Base-by-base conservation (phyloP, 176 grass and related monocot genomes). In the Carex littledalei region DNA sequence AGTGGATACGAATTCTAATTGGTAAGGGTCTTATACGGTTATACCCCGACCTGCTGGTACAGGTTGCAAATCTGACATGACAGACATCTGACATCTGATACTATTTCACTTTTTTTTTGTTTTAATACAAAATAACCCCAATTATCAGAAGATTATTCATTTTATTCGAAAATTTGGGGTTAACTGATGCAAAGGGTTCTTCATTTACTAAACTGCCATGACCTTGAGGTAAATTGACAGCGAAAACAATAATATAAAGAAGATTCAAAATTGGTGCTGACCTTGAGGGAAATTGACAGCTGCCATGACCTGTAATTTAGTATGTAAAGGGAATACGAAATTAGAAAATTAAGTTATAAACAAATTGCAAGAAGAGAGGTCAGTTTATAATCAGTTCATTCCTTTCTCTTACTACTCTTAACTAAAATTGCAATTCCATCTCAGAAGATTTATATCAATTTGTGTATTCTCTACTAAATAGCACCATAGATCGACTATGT, bases 281-380 rank as follows among this genome's bases (percentile, higher is more conserved):
- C 88, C 84, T 86, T 11, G 88, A 86, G 15, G 88, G 85, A 50
- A 84, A 84, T 13, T 81, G 13, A 63, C 88, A 89, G 78, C 67
- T 86, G 13, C 77, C 88, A 20, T 83, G 84, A 37, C 84, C 88
- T 89, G 79, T 59, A 32, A 59, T 18, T 63, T 57, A 63, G 1
- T 8, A 72, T 1, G 63, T 20, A 76, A 53, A 68, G 24, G 53
- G 16, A 73, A 67, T 81, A 63, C 0, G 43, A 55, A 49, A 61
- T 8, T 34, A 57, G 73, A 21, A 12, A 72, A 55, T 55, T 77
- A 31, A 8, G 73, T 55, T 77, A 77, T 29, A 53, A 76, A 76
- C n/a, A 71, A 43, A 71, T 52, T 52, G 6, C 43, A 14, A 52
- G 13, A 34, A 63, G 20, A 63, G 20, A 63, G n/a, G 60, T 21